Base-by-base conservation (phyloP, 495 filamentous ascomycete species). In the Hypoxylon crocopeplum region DNA sequence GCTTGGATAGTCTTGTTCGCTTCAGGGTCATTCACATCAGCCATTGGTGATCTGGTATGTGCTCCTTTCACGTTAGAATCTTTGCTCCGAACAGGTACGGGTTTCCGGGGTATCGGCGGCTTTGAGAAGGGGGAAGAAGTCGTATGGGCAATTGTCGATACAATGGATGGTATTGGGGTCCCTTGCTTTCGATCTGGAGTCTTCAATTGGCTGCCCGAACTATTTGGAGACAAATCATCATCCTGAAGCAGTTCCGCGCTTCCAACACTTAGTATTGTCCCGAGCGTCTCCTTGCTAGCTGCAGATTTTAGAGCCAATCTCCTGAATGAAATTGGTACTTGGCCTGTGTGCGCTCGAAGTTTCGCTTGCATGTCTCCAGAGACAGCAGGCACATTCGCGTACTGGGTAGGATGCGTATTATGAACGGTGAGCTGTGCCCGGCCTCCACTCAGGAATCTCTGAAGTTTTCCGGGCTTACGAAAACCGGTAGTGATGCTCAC, bases 181-280 rank as follows among this genome's bases (percentile, higher is more conserved):
- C 21, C 40, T 29, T 39, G 53, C 12, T 32, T 51, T 15, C 48
- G 39, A 42, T 56, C 55, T 5, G 25, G 17, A 33, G 12, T 20
- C 20, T 30, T 45, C 15, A 37, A 13, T 38, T 64, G 20, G 38
- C 47, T 6, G 56, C 24, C 2, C 44, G 53, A 12, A 34, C 12
- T 19, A 5, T 48, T 46, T 7, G 64, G 30, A n/a, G 56, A 24
- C 4, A 56, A 17, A 12, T 68, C 62, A 6, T 66, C 53, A 15
- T 69, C 59, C 16, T 75, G 70, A 22, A 68, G 59, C 29, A 60
- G 42, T 45, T 74, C 74, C 20, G 69, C 34, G 38, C 72, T 74
- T 29, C 68, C 72, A 24, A 75, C 72, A 55, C 71, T 74, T 33
- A 79, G 71, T 25, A 77, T 78, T 24, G 72, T 77, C 42, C 68